phyloP scores from a whole-genome alignment of 352 stramenopile species.

The Globisporangium parvum region DNA sequence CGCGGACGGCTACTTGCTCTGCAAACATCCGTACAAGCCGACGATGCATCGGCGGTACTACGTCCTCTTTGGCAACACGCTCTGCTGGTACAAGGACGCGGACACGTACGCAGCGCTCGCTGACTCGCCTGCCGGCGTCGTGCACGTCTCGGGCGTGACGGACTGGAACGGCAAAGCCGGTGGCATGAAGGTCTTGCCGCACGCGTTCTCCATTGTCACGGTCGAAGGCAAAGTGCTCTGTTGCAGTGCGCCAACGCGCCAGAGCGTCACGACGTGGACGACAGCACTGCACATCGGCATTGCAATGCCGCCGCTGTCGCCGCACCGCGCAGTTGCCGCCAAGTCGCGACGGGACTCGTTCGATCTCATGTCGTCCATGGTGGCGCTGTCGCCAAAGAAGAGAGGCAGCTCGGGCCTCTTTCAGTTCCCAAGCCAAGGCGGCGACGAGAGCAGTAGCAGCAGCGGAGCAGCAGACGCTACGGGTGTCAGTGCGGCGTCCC shows the following conservation, averaged over 20 bases:
- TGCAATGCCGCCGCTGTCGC: constrained; percentile 71
- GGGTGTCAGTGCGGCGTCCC: not conserved
- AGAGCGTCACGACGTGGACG: constrained; percentile 65
- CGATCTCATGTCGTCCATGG: constrained; percentile 36
- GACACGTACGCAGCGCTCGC: constrained; percentile 49
- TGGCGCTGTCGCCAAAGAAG: constrained; percentile 8
- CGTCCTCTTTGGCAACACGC: constrained; percentile 66
- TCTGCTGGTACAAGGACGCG: constrained; percentile 77
- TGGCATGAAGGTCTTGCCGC: constrained; percentile 39
- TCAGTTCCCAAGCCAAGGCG: constrained; percentile 1
- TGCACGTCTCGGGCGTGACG: constrained; percentile 51
- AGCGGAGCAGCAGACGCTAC: not conserved
- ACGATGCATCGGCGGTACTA: constrained; percentile 77
- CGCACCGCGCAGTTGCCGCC: constrained; percentile 56
- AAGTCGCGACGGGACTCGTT: constrained; percentile 67
- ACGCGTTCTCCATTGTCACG: constrained; percentile 54
- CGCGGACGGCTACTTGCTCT: constrained; percentile 64
- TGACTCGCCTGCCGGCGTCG: constrained; percentile 43
- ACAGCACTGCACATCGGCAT: constrained; percentile 62
- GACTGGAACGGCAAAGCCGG: constrained; percentile 66
- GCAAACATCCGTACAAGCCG: constrained; percentile 51
- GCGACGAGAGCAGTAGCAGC: not conserved
- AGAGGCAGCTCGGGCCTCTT: constrained; percentile 3
- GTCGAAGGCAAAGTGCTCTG: constrained; percentile 64
- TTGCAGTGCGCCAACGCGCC: constrained; percentile 54